These are phyloP conservation scores for Scheffersomyces stipitis DNA, from an alignment of 805 yeast species.

Conservation along the genomic window DNA sequence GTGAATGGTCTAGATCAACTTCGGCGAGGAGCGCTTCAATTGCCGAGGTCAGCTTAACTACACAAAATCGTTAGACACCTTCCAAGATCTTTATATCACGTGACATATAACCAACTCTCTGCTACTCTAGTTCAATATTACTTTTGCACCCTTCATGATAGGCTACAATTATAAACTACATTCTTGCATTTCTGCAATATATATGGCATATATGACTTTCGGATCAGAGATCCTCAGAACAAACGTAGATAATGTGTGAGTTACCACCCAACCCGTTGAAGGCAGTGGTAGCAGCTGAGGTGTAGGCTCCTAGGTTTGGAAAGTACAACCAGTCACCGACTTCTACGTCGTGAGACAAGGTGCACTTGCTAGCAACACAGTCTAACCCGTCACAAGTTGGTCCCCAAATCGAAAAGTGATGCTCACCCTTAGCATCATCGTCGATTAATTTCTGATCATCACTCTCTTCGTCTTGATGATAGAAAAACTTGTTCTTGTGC, in stretches of 20 bases:
- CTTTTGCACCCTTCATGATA: too few species aligned
- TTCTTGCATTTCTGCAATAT: too few species aligned
- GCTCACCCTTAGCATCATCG: conserved; percentile 21
- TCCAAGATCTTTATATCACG: too few species aligned
- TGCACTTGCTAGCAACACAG: conserved; percentile 58
- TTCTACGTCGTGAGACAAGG: conserved; percentile 57
- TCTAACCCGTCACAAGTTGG: conserved; percentile 98
- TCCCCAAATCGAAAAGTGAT: conserved; percentile 84
- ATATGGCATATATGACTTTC: neutral
- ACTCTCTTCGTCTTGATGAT: conserved; percentile 14
- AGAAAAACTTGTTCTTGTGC: conserved; percentile 49
- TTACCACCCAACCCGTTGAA: conserved; percentile 83
- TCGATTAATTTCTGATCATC: conserved; percentile 7
- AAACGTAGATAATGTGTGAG: conserved; percentile 62
- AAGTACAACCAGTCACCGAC: conserved; percentile 95
- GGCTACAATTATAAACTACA: too few species aligned
- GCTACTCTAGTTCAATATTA: too few species aligned
- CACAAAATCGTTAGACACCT: too few species aligned
- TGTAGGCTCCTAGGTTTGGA: conserved; percentile 84
- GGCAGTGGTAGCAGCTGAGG: conserved; percentile 85
- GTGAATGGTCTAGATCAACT: too few species aligned
- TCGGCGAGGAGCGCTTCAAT: too few species aligned
- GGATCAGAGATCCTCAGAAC: conserved; percentile 1
- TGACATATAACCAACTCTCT: too few species aligned
- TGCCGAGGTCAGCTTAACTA: too few species aligned